Percentiles rank a stretch among this genome's conserved stretches.
Evolutionary conservation across 495 filamentous ascomycete species (phyloP).

Genomic region (Bryoglossum gracile): DNA sequence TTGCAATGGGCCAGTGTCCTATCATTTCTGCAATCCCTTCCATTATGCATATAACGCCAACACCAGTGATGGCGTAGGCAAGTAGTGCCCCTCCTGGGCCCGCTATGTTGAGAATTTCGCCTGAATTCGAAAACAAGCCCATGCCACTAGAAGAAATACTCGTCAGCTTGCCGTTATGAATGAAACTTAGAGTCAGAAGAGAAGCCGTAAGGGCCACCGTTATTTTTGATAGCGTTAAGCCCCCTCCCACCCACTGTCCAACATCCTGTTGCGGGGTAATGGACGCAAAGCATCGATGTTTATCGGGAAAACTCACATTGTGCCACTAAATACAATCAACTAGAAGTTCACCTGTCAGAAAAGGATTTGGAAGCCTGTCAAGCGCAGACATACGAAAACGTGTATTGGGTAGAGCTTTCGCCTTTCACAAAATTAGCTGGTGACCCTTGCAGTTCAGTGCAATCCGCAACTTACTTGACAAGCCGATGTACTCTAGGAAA

Average conservation of each 20-base stretch:
- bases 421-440: neutral
- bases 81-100: conserved; percentile 29
- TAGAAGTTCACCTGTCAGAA: neutral
- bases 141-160: too few relatives aligned
- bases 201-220: too few relatives aligned
- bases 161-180: too few relatives aligned
- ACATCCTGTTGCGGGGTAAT: too few relatives aligned
- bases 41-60: conserved; percentile 28
- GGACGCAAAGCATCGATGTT: neutral
- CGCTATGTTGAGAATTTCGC: conserved; percentile 26
- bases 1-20: conserved; percentile 29
- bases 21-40: conserved; percentile 33
- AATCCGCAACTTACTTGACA: neutral
- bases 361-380: neutral
- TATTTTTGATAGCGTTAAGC: too few relatives aligned
- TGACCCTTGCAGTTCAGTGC: neutral
- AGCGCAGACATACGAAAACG: neutral
- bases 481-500: neutral
- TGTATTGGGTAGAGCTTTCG: neutral
- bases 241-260: too few relatives aligned
- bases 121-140: conserved; percentile 25
- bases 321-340: neutral
- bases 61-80: conserved; percentile 25
- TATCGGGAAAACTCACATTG: neutral
- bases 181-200: too few relatives aligned